Evolutionary conservation across 192 early-diverging fungal species (phyloP), one percentile per base, ranked within the genome.

Genomic region (Linnemannia hyalina): DNA sequence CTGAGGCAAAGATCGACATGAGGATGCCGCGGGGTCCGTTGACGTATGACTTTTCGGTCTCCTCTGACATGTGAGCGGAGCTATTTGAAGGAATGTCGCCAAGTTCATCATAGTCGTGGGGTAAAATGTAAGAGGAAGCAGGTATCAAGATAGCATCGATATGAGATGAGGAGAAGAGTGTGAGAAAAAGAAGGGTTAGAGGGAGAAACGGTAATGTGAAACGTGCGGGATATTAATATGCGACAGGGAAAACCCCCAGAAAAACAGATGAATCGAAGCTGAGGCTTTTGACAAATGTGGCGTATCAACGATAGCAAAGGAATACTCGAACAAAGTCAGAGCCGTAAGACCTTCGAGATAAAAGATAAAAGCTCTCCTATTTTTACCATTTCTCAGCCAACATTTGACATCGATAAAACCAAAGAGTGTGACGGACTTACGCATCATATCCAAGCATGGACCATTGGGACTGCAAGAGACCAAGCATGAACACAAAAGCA

Each of bases 401-500:
- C 35, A 32, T 36, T 42, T 2, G 7, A 1, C 23, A 36, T 38
- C 73, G 20, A 35, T 26, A 42, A 41, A 16, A 20, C 44, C 44
- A 18, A 60, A 57, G 3, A 63, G 20, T 22, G 2, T 20, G 0
- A 18, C 0, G 23, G 47, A 79, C 77, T 76, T 86, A 86, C 83
- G 83, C 78, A 70, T 85, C 83, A 55, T 85, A 85, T n/a, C 83
- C 83, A 20, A 85, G 75, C 83, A 85, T 85, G 22, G 78, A 80
- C 83, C 83, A 85, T 44, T 85, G 83, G 68, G 83, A 85, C 78
- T 89, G 88, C 46, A 89, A 72, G 15, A 89, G 72, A 82, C 88
- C 88, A 15, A 89, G 80, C 77, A 89, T 38, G 44, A 89, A 82
- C 35, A 85, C 88, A 71, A 89, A 82, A 3, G 72, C 83, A 18